These are phyloP conservation scores for Saccharomycopsis capsularis DNA, from an alignment of 805 yeast species.

Conservation along the genomic window DNA sequence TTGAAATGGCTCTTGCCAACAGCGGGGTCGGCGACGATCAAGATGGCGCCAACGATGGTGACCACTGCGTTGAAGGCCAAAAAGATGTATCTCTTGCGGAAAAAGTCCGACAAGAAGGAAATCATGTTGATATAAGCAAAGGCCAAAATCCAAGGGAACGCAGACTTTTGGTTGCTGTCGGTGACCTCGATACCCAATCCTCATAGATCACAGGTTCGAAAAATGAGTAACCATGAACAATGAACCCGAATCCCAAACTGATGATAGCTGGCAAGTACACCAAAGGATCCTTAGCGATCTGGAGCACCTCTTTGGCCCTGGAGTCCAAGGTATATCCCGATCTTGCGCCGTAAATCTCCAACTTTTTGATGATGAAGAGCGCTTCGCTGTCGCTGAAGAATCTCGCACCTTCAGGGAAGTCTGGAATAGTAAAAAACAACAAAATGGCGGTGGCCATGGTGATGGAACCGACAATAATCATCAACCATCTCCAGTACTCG, in stretches of 20 bases:
- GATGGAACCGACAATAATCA: constrained; percentile 38
- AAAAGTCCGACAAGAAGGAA: constrained; percentile 33
- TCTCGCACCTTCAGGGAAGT: constrained; percentile 64
- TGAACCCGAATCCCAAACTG: constrained; percentile 58
- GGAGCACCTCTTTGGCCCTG: constrained; percentile 36
- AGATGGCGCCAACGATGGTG: constrained; percentile 3
- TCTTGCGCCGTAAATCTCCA: constrained; percentile 44
- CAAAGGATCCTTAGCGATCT: constrained; percentile 51
- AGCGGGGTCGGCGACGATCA: constrained; percentile 4
- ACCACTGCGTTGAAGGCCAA: constrained; percentile 27
- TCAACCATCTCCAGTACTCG: constrained; percentile 25
- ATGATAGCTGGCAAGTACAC: constrained; percentile 50
- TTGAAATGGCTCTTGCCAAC: constrained; percentile 7
- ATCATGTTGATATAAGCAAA: constrained; percentile 4
- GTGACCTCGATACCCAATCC: constrained; percentile 67
- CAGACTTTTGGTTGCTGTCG: constrained; percentile 53
- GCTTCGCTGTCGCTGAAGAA: constrained; percentile 47
- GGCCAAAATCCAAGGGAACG: constrained; percentile 55
- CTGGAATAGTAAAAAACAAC: constrained; percentile 48
- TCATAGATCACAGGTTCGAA: constrained; percentile 60
- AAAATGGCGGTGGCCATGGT: constrained; percentile 27
- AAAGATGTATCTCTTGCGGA: constrained; percentile 38
- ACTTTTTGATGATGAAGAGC: constrained; percentile 47
- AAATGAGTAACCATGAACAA: constrained; percentile 66
- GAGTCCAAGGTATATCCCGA: constrained; percentile 44